These are phyloP conservation scores for Raphanus sativus DNA, from an alignment of 345 rosid species.

Conservation along the genomic window DNA sequence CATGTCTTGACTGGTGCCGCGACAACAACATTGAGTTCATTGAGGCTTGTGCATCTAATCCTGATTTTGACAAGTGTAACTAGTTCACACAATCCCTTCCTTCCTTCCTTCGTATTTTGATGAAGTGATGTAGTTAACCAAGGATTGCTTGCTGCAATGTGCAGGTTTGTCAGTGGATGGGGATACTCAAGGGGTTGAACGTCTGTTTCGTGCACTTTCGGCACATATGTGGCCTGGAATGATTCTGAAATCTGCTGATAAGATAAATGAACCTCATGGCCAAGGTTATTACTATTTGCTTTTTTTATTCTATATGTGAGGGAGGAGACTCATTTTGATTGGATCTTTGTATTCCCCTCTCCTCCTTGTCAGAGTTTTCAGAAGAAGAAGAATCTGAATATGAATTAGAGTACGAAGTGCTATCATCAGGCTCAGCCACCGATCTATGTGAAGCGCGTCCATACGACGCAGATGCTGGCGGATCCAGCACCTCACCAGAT, in stretches of 20 bases:
- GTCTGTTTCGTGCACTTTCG: conserved; percentile 83
- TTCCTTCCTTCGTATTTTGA: neutral
- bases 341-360: neutral
- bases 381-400: conserved; percentile 83
- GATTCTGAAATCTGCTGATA: conserved; percentile 76
- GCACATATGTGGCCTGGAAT: conserved; percentile 99
- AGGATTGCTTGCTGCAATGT: neutral
- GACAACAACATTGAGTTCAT: conserved; percentile 73
- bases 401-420: conserved; percentile 76
- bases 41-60: conserved; percentile 86
- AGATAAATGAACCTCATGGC: conserved; percentile 54
- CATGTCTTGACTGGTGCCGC: conserved; percentile 76
- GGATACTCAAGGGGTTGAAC: conserved; percentile 92
- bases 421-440: conserved; percentile 67
- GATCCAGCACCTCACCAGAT: conserved; percentile 26
- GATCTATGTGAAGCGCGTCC: conserved; percentile 50
- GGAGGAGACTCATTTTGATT: conserved; percentile 4
- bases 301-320: conserved; percentile 3
- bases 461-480: conserved; percentile 29
- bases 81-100: conserved; percentile 5
- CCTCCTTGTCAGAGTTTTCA: conserved; percentile 51
- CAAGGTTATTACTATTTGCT: conserved; percentile 46
- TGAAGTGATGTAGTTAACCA: neutral
- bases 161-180: conserved; percentile 88
- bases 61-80: conserved; percentile 83